A percentile compares a stretch with the other conserved stretches of the same genome.
phyloP scores from a whole-genome alignment of 2,329 filamentous ascomycete genomes.

The Talaromyces sp. region DNA sequence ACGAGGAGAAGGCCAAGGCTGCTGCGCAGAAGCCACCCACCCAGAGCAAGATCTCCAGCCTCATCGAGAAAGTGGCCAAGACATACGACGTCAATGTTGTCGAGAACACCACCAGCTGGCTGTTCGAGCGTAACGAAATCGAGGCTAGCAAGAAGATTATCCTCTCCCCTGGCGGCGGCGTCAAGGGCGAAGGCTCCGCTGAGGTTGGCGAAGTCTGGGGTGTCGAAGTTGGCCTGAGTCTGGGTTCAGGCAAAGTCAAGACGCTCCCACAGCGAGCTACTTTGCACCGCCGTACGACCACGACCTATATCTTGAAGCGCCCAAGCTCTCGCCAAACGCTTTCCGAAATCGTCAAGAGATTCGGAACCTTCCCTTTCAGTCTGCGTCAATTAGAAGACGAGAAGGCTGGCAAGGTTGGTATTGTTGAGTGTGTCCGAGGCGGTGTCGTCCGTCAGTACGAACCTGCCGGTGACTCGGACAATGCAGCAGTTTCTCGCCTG shows the following conservation, averaged over 20 bases:
- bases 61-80: slow-evolving; percentile 89
- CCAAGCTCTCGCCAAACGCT: slow-evolving; percentile 87
- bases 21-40: slow-evolving; percentile 74
- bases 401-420: slow-evolving; percentile 88
- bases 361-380: slow-evolving; percentile 96
- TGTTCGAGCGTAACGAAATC: slow-evolving; percentile 95
- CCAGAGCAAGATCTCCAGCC: slow-evolving; percentile 77
- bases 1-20: slow-evolving; percentile 94
- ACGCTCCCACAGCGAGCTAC: slow-evolving; percentile 80
- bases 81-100: slow-evolving; percentile 87
- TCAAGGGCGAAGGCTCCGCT: slow-evolving; percentile 83
- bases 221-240: slow-evolving; percentile 88
- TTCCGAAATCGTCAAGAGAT: slow-evolving; percentile 94
- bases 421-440: slow-evolving; percentile 91
- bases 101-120: slow-evolving; percentile 97
- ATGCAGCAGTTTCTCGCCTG: slow-evolving; percentile 74
- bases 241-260: slow-evolving; percentile 94
- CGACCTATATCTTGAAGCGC: slow-evolving; percentile 89
- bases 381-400: slow-evolving; percentile 95
- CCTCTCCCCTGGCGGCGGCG: slow-evolving; percentile 70
- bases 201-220: slow-evolving; percentile 95
- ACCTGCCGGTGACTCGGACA: slow-evolving; percentile 89
- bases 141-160: slow-evolving; percentile 99
- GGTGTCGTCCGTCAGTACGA: slow-evolving; percentile 95
- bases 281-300: slow-evolving; percentile 85